Base-by-base conservation (phyloP, 2,329 filamentous ascomycete genomes). In the Talaromyces sp. region DNA sequence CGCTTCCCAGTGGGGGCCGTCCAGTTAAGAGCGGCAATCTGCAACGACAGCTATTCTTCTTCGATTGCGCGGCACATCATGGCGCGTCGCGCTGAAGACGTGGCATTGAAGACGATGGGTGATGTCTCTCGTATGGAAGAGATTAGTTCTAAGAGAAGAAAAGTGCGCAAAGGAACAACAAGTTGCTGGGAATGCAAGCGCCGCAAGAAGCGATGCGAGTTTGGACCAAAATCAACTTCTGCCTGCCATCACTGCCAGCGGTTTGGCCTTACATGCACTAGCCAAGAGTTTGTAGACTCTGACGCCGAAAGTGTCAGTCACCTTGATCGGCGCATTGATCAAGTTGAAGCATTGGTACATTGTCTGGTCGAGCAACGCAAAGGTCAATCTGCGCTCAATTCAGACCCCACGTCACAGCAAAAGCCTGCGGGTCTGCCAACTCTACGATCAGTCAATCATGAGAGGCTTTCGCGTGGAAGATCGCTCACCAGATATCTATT, bases 181-280 rank as follows among this genome's bases (percentile, higher is more conserved):
- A 83, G 80, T 51, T 84, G 82, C 64, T 84, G 81, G 81, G 81
- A 83, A 58, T 85, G 82, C 73, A 81, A 81, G 65, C 75, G 79
- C 46, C 75, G 81, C 20, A 85, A 85, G 67, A 73, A 79, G 4
- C 71, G 75, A 2, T 85, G 82, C 61, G 75, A 72, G 14, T 79
- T 80, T 53, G 64, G 69, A 10, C 62, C 70, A 3, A 62, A 72
- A 3, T 58, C 68, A 3, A 72, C 76, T 4, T 51, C 66, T 3
- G 58, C 75, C 2, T 84, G 82, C 52, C 65, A 75, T 27, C 74
- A 72, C 2, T 85, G 82, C 56, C 65, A 70, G 17, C 65, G 75
- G 6, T 75, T 81, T 0, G 70, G 74, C 1, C 69, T 72, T 0
- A 56, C 58, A 35, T 68, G 65, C 43, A 41, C 61, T 30, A 60